Conservation (phyloP, 805 yeast genomes). For the Monosporozyma unispora region DNA sequence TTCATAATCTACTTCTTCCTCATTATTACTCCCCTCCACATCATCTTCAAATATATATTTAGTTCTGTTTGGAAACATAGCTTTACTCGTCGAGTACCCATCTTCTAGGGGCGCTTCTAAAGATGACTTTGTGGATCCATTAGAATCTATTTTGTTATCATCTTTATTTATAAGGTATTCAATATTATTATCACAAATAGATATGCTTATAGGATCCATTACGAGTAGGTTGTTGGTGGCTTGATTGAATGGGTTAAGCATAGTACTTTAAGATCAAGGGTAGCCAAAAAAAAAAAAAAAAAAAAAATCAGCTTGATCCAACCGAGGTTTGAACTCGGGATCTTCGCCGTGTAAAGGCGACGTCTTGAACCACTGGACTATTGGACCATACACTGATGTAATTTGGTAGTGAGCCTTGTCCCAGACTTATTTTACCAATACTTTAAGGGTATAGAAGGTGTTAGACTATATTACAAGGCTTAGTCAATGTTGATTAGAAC, state of each 20-base stretch:
- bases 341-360: conserved; percentile 36
- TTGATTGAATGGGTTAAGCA: too few species aligned
- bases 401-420: neutral
- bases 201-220: conserved; percentile 10
- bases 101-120: neutral
- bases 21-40: conserved; percentile 8
- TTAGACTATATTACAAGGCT: too few species aligned
- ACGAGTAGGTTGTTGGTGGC: neutral
- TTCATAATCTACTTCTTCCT: conserved; percentile 14
- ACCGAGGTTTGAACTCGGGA: conserved; percentile 35
- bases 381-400: conserved; percentile 19
- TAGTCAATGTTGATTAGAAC: too few species aligned
- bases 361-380: conserved; percentile 35
- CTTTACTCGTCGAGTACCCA: neutral
- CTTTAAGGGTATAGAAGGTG: too few species aligned
- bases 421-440: neutral
- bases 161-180: neutral
- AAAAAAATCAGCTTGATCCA: conserved; percentile 20
- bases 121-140: neutral
- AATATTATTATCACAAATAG: conserved; percentile 21
- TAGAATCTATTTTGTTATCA: neutral
- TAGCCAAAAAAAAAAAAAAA: conserved; percentile 1
- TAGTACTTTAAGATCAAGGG: too few species aligned
- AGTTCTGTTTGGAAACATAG: conserved; percentile 24
- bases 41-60: conserved; percentile 28